Percentiles rank a stretch among this genome's conserved stretches.
phyloP scores from a whole-genome alignment of 768 basidiomycete genomes.

The Cantharellus cinnabarinus region DNA sequence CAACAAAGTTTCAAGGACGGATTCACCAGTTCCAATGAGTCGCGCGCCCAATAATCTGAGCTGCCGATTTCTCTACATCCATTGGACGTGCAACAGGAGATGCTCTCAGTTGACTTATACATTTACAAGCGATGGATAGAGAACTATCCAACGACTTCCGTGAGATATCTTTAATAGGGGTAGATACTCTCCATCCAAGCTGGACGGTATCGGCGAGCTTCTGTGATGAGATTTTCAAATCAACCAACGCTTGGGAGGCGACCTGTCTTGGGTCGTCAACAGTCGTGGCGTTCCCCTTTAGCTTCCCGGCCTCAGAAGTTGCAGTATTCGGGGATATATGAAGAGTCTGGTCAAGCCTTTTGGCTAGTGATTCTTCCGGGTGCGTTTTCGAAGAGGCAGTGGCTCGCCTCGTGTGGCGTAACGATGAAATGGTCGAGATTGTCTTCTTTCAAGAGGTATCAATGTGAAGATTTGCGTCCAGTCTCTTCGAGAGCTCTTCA shows the following conservation, averaged over 20 bases:
- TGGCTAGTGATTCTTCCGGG: too few species aligned
- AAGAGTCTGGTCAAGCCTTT: too few species aligned
- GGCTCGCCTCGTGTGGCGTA: too few species aligned
- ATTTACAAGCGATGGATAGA: constrained; percentile 23
- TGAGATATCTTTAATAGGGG: constrained; percentile 14
- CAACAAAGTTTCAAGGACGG: too few species aligned
- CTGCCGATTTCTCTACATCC: constrained; percentile 56
- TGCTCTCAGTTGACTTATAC: constrained; percentile 28
- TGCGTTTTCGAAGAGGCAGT: too few species aligned
- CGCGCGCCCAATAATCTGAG: constrained; percentile 45
- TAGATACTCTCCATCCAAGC: constrained; percentile 36
- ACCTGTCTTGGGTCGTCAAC: background rate
- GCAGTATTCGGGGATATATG: too few species aligned
- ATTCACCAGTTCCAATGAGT: constrained; percentile 46
- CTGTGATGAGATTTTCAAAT: constrained; percentile 39
- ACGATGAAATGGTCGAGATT: too few species aligned
- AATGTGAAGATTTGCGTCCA: too few species aligned
- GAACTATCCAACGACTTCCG: constrained; percentile 18
- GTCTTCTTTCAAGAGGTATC: too few species aligned
- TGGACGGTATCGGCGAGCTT: constrained; percentile 30
- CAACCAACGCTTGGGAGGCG: constrained; percentile 5
- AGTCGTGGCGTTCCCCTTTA: too few species aligned
- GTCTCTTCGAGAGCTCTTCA: too few species aligned
- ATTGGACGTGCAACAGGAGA: constrained; percentile 24
- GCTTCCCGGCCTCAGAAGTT: too few species aligned